Evolutionary conservation across 495 filamentous ascomycete species (phyloP).

Genomic region (Stereocaulon alpinum): DNA sequence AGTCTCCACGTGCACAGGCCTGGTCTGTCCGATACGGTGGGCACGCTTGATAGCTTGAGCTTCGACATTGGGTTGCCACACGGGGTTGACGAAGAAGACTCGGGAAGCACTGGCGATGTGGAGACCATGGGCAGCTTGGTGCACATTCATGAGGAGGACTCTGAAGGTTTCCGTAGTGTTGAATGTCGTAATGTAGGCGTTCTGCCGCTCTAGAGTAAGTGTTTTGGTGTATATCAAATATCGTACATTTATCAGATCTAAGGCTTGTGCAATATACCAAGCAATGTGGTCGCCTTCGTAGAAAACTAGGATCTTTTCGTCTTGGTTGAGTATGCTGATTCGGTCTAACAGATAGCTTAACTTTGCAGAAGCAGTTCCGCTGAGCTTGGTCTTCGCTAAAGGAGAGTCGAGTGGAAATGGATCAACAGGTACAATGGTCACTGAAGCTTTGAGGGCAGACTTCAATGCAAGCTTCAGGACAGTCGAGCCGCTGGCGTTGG

Average conservation of each 20-base stretch:
- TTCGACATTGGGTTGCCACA: conserved; percentile 76
- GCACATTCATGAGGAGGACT: conserved; percentile 82
- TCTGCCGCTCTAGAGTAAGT: conserved; percentile 47
- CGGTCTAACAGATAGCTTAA: conserved; percentile 73
- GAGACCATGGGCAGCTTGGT: conserved; percentile 76
- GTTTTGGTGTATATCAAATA: conserved; percentile 77
- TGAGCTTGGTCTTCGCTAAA: conserved; percentile 50
- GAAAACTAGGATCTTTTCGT: conserved; percentile 86
- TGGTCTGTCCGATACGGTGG: conserved; percentile 75
- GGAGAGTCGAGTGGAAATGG: conserved; percentile 38
- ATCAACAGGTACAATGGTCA: neutral
- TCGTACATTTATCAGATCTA: conserved; percentile 66
- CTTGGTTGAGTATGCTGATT: conserved; percentile 51
- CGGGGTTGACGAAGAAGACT: conserved; percentile 86
- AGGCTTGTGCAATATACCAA: conserved; percentile 68
- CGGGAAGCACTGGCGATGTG: conserved; percentile 73
- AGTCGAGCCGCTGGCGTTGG: neutral
- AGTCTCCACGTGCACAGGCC: conserved; percentile 76
- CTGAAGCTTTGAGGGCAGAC: conserved; percentile 18
- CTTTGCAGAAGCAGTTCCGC: conserved; percentile 79
- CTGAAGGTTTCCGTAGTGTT: conserved; percentile 51
- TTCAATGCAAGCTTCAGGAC: conserved; percentile 13
- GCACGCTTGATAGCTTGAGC: conserved; percentile 89
- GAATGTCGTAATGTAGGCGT: conserved; percentile 69
- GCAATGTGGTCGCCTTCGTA: conserved; percentile 83